Conservation (phyloP, 2,329 filamentous ascomycete species). For the Hypoxylon sp. region DNA sequence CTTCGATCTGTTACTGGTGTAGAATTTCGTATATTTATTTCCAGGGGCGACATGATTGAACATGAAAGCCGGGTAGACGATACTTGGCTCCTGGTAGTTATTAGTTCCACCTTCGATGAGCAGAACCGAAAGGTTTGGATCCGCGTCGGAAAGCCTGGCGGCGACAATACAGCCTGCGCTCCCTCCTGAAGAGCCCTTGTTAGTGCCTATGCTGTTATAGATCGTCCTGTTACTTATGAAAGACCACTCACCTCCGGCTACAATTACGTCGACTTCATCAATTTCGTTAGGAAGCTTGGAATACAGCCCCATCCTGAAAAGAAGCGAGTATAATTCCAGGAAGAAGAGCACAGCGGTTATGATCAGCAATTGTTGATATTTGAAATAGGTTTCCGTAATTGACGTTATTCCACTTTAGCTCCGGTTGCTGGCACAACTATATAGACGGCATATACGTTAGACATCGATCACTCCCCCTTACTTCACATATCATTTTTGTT, state of each 20-base stretch:
- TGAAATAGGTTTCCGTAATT: no score
- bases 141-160: slow-evolving; percentile 40
- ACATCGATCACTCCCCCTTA: no score
- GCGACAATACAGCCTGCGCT: slow-evolving; percentile 43
- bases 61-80: slow-evolving; percentile 9
- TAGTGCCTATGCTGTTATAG: neutral
- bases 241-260: slow-evolving; percentile 37
- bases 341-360: no score
- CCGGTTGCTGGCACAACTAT: no score
- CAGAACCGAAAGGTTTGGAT: slow-evolving; percentile 37
- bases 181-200: slow-evolving; percentile 19
- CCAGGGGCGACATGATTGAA: slow-evolving; percentile 20
- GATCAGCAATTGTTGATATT: no score
- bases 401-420: no score
- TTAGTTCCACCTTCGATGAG: slow-evolving; percentile 39
- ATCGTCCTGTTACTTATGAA: neutral
- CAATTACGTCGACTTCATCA: slow-evolving; percentile 40
- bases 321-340: no score
- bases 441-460: no score
- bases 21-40: slow-evolving; percentile 4
- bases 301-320: slow-evolving; percentile 41
- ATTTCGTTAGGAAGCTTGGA: slow-evolving; percentile 28
- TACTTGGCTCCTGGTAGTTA: slow-evolving; percentile 20
- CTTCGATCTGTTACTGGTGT: no score
- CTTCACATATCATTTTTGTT: no score